Base-by-base conservation (phyloP, 441 rosid genomes). In the Corymbia citriodora region DNA sequence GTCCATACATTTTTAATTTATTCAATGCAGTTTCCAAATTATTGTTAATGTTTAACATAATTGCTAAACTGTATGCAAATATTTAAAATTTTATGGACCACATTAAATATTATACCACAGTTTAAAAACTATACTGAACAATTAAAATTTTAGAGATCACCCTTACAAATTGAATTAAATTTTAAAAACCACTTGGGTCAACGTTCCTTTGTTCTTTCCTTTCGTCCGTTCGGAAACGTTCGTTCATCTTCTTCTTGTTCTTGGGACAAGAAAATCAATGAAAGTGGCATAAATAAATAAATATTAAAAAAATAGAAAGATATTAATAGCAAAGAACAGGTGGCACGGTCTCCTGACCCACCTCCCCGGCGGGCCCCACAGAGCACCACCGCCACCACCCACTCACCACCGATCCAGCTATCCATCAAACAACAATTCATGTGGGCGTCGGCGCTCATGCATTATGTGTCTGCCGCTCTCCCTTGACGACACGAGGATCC, bases 11-110 rank as follows among this genome's bases (percentile, higher is more conserved):
- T 16, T 68, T 68, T 0, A 68, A 16, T 16, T 68, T 68, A 4
- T 68, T 68, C 23, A 68, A 3, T 1, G 2, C 1, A 17, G 4
- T 1, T 10, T n/a, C 6, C 16, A 2, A 31, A 3, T 4, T 31
- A 16, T 17, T 2, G 2, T 2, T 68, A 31, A 8, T 18, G 11
- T 31, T 68, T 19, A 16, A n/a, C 7, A 2, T 68, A 16, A 17
- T 31, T 2, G 15, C 1, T 4, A 68, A 33, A 31, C 8, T 33
- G 8, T 8, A 0, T 68, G 3, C 15, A 5, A 68, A 68, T 68
- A 31, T 68, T 31, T 16, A 68, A 68, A n/a, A 68, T 0, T 65
- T 17, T 9, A 31, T 2, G 1, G 18, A 65, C 4, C 21, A 8
- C 12, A 23, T 40, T 40, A 40, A 40, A 40, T 5, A 40, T 40